Percentiles rank a stretch among this genome's conserved stretches.
These are phyloP conservation scores for Corymbia calophylla DNA, from an alignment of 441 rosid genomes.

Conservation along the genomic window DNA sequence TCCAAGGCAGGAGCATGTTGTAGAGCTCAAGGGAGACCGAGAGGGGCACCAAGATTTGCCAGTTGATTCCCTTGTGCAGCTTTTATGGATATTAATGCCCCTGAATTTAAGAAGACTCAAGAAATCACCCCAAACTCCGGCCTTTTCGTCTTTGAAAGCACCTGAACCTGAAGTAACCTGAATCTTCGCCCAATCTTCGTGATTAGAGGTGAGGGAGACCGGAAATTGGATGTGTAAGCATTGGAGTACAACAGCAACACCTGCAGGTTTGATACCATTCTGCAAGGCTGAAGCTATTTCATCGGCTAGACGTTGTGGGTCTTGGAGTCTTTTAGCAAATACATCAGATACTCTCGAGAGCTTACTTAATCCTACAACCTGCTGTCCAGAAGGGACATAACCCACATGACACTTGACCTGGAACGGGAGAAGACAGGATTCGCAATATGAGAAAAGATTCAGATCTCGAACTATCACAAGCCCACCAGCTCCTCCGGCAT, in stretches of 20 bases:
- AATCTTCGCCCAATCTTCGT: slow-evolving; percentile 50
- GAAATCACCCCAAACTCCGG: slow-evolving; percentile 66
- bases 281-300: slow-evolving; percentile 78
- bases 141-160: slow-evolving; percentile 51
- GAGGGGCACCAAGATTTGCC: slow-evolving; percentile 74
- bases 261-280: slow-evolving; percentile 70
- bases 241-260: slow-evolving; percentile 83
- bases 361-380: slow-evolving; percentile 88
- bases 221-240: slow-evolving; percentile 82
- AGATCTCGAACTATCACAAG: slow-evolving; percentile 86
- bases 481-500: slow-evolving; percentile 92
- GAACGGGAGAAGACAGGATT: slow-evolving; percentile 91
- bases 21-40: slow-evolving; percentile 19
- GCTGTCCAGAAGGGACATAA: slow-evolving; percentile 77
- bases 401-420: slow-evolving; percentile 84
- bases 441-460: slow-evolving; percentile 85
- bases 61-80: slow-evolving; percentile 6
- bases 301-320: slow-evolving; percentile 77
- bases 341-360: slow-evolving; percentile 85
- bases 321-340: slow-evolving; percentile 81
- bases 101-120: slow-evolving; percentile 54
- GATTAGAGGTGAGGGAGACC: slow-evolving; percentile 29
- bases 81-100: slow-evolving; percentile 37
- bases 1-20: slow-evolving; percentile 21
- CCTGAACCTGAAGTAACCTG: slow-evolving; percentile 69